These are phyloP conservation scores for Ceratocystiopsis brevicomis DNA, from an alignment of 2,329 filamentous ascomycete species.

Conservation along the genomic window DNA sequence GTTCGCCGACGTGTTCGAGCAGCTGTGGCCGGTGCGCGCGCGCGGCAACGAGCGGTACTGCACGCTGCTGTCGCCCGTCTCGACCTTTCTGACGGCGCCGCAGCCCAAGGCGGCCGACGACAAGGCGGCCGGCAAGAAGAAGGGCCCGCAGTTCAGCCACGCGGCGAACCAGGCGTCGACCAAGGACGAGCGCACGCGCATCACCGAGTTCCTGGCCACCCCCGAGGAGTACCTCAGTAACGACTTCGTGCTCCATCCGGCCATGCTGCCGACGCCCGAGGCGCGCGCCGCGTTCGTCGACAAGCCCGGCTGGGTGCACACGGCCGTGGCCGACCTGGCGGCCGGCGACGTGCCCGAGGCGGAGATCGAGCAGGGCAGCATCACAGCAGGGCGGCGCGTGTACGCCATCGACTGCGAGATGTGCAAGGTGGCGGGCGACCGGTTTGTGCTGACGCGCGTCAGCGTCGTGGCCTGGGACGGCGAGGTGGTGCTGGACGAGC, in stretches of 20 bases:
- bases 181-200: constrained; percentile 58
- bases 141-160: constrained; percentile 25
- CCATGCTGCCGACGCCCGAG: constrained; percentile 40
- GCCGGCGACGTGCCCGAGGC: constrained; percentile 49
- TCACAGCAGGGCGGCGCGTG: constrained; percentile 64
- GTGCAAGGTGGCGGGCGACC: constrained; percentile 68
- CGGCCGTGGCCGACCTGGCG: constrained; percentile 43
- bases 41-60: constrained; percentile 64
- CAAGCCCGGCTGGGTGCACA: constrained; percentile 69
- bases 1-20: constrained; percentile 65
- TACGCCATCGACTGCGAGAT: constrained; percentile 91
- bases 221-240: constrained; percentile 61
- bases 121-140: constrained; percentile 12
- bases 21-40: constrained; percentile 76
- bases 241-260: constrained; percentile 70
- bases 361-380: constrained; percentile 60
- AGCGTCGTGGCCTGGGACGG: constrained; percentile 79
- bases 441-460: constrained; percentile 73
- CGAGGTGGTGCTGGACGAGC: constrained; percentile 62
- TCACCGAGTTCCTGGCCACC: constrained; percentile 59
- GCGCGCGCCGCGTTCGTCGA: constrained; percentile 31
- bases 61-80: constrained; percentile 71
- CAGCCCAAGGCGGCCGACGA: constrained; percentile 47
- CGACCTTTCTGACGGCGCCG: constrained; percentile 63
- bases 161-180: constrained; percentile 45